Base-by-base conservation (phyloP, 768 basidiomycete genomes). In the Russula ochroleuca region DNA sequence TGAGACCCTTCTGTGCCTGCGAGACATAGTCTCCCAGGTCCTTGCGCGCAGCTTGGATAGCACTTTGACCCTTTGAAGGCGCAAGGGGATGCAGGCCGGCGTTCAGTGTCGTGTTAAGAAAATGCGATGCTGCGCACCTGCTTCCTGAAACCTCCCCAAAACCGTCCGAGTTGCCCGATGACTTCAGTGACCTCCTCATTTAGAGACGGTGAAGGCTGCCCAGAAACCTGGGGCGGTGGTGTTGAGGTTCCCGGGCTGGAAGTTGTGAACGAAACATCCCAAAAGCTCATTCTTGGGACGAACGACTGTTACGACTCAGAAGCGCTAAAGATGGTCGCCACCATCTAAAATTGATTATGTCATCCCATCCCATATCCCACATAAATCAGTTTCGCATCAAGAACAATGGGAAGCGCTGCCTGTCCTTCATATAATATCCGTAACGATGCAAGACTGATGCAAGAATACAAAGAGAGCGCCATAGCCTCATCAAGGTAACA, bases 61-160 rank as follows among this genome's bases (percentile, higher is more conserved):
- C 88, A 45, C 72, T 80, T 74, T 89, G 87, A 70, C 90, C 86
- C 90, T 92, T 58, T 48, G 23, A 19, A 21, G 19, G 28, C 3
- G 5, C 21, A 25, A 25, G 65, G n/a, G 61, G 47, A 69, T 52
- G 35, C 11, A 49, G 35, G 17, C 10, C 11, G 43, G 13, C 17
- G 4, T 23, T 48, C 3, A n/a, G 48, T 23, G 25, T 54, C 9
- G 23, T 15, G 48, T 17, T 28, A 35, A 13, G 8, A 23, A 25
- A 49, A 25, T 5, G 19, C 1, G 41, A 14, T 2, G 43, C 9
- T 28, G 54, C 84, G 67, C 69, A 85, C 93, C 85, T 94, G 93
- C 73, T 88, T 90, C 78, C 86, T 84, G 71, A 95, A 89, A 35
- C 92, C 90, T 50, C 92, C 92, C 94, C 94, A 97, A 72, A 94